phyloP scores from a whole-genome alignment of 257 asterid genomes.

The Knoxia roxburghii region DNA sequence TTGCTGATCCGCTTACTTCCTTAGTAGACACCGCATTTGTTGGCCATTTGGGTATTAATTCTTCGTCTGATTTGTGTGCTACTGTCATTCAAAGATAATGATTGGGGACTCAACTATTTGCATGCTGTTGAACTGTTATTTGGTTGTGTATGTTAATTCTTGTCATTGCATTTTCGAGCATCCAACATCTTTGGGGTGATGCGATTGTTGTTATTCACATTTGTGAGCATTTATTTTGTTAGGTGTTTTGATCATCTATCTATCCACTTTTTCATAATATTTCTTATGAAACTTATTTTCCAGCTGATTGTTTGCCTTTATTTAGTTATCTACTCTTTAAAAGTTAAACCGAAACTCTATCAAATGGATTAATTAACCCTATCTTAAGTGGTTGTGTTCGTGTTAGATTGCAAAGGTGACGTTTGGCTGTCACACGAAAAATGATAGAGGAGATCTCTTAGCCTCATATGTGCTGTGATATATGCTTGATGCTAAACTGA shows the following conservation, averaged over 20 bases:
- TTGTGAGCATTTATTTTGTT: background rate
- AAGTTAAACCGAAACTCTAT: too few relatives aligned
- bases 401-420: too few relatives aligned
- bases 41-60: slow-evolving; percentile 83
- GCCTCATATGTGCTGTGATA: background rate
- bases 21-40: slow-evolving; percentile 83
- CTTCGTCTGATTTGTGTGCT: background rate
- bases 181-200: background rate
- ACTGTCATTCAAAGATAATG: background rate
- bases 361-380: too few relatives aligned
- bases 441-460: too few relatives aligned
- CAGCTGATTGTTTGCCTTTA: too few relatives aligned
- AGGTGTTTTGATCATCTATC: too few relatives aligned
- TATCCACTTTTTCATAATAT: too few relatives aligned
- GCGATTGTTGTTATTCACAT: background rate
- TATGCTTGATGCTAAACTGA: slow-evolving; percentile 7
- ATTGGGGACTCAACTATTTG: background rate
- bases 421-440: too few relatives aligned
- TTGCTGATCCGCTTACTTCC: slow-evolving; percentile 82
- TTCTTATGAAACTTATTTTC: too few relatives aligned
- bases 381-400: too few relatives aligned
- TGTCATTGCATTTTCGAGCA: background rate
- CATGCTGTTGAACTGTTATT: background rate
- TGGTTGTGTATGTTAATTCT: background rate
- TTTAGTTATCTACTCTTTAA: too few relatives aligned